Evolutionary conservation across 176 grass and related monocot species (phyloP).

Genomic region (Aechmea fasciata): DNA sequence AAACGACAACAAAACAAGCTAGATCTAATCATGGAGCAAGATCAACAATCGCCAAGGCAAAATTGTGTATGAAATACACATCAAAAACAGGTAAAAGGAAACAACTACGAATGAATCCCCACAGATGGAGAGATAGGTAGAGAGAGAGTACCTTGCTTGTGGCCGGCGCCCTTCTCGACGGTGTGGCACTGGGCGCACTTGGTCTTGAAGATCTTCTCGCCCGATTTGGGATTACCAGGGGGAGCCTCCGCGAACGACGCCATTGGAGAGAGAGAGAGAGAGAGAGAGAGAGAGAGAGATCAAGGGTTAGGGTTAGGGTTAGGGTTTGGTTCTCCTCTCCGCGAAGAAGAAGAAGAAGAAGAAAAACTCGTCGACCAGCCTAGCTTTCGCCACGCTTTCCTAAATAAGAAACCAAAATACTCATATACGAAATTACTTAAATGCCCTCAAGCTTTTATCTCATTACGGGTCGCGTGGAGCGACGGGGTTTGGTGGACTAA

Average conservation of each 20-base stretch:
- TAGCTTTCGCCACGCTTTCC: too few relatives aligned
- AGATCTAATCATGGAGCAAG: neutral
- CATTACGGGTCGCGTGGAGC: too few relatives aligned
- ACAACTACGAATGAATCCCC: neutral
- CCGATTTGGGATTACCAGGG: constrained; percentile 45
- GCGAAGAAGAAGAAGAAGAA: neutral
- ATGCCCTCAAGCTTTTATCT: too few relatives aligned
- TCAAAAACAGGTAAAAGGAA: neutral
- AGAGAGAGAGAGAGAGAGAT: too few relatives aligned
- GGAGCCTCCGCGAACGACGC: constrained; percentile 73
- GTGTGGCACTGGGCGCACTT: constrained; percentile 97
- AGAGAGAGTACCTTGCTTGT: constrained; percentile 57
- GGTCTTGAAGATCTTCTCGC: constrained; percentile 92
- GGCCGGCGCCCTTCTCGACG: constrained; percentile 70
- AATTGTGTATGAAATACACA: neutral
- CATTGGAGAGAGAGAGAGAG: constrained; percentile 21
- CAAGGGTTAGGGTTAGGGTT: neutral
- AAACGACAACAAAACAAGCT: neutral
- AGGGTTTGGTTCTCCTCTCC: neutral
- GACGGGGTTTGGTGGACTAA: too few relatives aligned
- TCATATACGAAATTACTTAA: too few relatives aligned
- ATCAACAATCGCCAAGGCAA: neutral
- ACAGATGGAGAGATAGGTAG: neutral
- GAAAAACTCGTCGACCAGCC: too few relatives aligned
- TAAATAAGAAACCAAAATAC: too few relatives aligned